Conservation (phyloP, 345 rosid species). For the Syzygium grande region DNA sequence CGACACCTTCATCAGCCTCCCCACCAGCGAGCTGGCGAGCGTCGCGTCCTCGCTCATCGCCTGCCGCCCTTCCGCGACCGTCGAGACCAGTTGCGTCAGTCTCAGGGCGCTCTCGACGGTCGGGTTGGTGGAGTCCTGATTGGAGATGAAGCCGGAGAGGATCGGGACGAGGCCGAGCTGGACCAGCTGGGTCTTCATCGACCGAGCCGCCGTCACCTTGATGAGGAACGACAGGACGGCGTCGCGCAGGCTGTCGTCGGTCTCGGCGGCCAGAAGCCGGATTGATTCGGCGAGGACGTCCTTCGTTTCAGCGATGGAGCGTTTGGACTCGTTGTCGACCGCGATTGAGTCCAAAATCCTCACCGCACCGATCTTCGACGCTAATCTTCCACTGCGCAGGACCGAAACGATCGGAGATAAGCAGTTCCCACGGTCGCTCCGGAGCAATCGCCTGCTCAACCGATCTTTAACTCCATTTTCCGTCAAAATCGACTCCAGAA, state of each 20-base stretch:
- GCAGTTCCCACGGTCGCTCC: neutral
- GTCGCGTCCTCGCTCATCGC: conserved; percentile 26
- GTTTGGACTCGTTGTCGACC: conserved; percentile 39
- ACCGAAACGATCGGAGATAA: neutral
- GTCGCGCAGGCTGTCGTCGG: conserved; percentile 15
- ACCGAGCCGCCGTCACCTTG: conserved; percentile 14
- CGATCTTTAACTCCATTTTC: conserved; percentile 19
- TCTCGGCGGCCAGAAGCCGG: neutral
- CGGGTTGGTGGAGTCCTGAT: neutral
- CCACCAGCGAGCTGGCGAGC: conserved; percentile 32
- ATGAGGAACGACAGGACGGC: conserved; percentile 24
- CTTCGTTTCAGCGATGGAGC: conserved; percentile 43
- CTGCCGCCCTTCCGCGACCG: conserved; percentile 30
- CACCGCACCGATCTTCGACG: conserved; percentile 42
- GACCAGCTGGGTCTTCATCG: conserved; percentile 24
- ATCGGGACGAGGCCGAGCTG: conserved; percentile 17
- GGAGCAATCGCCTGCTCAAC: neutral
- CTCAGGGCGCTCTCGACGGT: conserved; percentile 26
- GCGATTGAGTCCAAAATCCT: conserved; percentile 54
- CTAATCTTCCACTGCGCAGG: conserved; percentile 18
- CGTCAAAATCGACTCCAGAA: conserved; percentile 32
- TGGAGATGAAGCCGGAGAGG: conserved; percentile 12
- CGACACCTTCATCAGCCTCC: conserved; percentile 27
- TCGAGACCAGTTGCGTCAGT: conserved; percentile 17
- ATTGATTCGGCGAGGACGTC: conserved; percentile 21